phyloP scores from a whole-genome alignment of 768 basidiomycete genomes.

The Podaxis pistillaris region DNA sequence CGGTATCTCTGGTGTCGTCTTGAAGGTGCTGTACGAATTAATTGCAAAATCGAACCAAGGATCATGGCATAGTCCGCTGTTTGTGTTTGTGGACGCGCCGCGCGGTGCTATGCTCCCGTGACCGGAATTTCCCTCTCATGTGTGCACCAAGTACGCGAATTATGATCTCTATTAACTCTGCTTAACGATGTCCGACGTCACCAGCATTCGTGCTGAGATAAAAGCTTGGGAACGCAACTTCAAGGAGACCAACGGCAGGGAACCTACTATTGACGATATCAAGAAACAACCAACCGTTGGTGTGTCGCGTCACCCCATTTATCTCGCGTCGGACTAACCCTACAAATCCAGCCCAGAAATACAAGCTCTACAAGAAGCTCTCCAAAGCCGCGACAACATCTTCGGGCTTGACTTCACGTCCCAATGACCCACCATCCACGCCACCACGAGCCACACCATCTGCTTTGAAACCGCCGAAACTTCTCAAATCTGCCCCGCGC shows the following conservation, averaged over 20 bases:
- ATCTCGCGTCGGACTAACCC: constrained; percentile 17
- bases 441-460: constrained; percentile 33
- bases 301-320: constrained; percentile 31
- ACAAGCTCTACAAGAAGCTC: constrained; percentile 79
- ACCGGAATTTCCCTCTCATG: constrained; percentile 11
- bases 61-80: constrained; percentile 22
- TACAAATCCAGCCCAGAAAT: constrained; percentile 60
- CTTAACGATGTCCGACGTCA: constrained; percentile 33
- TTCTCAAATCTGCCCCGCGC: constrained; percentile 50
- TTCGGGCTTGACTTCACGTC: constrained; percentile 3
- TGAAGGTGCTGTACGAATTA: background rate
- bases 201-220: constrained; percentile 61
- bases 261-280: constrained; percentile 72
- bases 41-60: constrained; percentile 22
- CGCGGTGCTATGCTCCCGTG: constrained; percentile 7
- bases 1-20: background rate
- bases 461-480: constrained; percentile 29
- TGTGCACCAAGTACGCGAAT: constrained; percentile 3
- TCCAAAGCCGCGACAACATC: constrained; percentile 41
- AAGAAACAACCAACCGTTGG: constrained; percentile 60
- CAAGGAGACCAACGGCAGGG: constrained; percentile 48
- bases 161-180: constrained; percentile 14
- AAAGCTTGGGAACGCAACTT: constrained; percentile 80
- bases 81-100: constrained; percentile 41
- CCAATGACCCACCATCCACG: constrained; percentile 34